Conservation (phyloP, 371 early-diverging fungal species). For the Rhizopus arrhizus region DNA sequence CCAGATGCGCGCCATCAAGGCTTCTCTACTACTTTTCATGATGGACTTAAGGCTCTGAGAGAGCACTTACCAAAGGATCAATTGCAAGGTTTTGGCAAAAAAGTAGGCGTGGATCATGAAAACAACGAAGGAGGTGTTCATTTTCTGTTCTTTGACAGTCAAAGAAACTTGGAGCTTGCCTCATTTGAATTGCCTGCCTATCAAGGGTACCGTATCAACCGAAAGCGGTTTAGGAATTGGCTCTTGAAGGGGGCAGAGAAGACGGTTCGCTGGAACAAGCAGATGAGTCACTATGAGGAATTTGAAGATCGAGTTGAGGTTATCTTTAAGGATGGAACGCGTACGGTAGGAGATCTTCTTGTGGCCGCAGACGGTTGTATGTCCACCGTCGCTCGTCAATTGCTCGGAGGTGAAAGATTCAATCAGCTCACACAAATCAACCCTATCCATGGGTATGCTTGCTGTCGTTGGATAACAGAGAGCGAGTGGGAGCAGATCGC, state of each 20-base stretch:
- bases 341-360: constrained; percentile 14
- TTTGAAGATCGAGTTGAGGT: constrained; percentile 19
- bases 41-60: constrained; percentile 14
- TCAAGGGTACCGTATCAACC: constrained; percentile 17
- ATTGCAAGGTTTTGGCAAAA: no score
- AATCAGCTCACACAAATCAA: not conserved
- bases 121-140: constrained; percentile 1
- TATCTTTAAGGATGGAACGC: constrained; percentile 32
- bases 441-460: constrained; percentile 3
- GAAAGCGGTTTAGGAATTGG: constrained; percentile 17
- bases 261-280: constrained; percentile 19
- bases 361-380: constrained; percentile 21
- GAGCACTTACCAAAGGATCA: not conserved
- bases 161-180: not conserved
- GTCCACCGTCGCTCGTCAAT: constrained; percentile 18
- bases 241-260: constrained; percentile 12
- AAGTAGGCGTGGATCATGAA: not conserved
- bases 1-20: constrained; percentile 29
- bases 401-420: constrained; percentile 12
- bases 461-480: constrained; percentile 5
- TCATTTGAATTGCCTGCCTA: not conserved
- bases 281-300: constrained; percentile 6
- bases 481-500: constrained; percentile 5
- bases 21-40: constrained; percentile 29
- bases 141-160: constrained; percentile 6